These are phyloP conservation scores for Ulota crispa DNA, from an alignment of 225 moss, liverwort and hornwort species.

Conservation along the genomic window DNA sequence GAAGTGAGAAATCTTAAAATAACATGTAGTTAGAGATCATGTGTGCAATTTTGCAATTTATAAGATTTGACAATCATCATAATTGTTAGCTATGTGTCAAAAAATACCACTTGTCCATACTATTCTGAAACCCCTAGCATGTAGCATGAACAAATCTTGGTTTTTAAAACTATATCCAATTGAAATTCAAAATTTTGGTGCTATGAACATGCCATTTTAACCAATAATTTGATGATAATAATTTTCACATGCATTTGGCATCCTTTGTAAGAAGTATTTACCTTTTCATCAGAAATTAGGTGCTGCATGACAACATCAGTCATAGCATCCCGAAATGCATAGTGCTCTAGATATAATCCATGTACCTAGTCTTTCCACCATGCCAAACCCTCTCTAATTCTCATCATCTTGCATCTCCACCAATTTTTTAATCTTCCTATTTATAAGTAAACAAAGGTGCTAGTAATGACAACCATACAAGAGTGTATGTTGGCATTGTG, in stretches of 20 bases:
- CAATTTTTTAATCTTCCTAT: background rate
- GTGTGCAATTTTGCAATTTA: background rate
- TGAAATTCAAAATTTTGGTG: no score
- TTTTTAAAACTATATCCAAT: no score
- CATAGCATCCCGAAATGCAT: constrained; percentile 95
- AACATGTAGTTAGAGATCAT: background rate
- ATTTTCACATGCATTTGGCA: background rate
- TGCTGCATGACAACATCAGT: constrained; percentile 94
- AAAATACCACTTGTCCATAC: no score
- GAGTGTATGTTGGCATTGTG: background rate
- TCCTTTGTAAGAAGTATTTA: constrained; percentile 9
- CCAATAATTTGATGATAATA: background rate
- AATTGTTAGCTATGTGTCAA: no score
- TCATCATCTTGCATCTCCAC: constrained; percentile 18
- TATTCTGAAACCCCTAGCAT: no score
- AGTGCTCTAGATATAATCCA: constrained; percentile 92
- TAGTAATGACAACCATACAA: background rate
- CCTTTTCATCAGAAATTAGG: constrained; percentile 85
- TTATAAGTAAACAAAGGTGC: background rate
- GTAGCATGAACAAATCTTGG: no score
- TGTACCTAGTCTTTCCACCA: constrained; percentile 78
- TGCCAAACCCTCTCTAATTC: constrained; percentile 33
- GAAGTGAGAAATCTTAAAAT: background rate
- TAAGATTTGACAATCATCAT: no score
- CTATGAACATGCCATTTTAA: no score